phyloP scores from a whole-genome alignment of 2,329 filamentous ascomycete genomes.

The Nothopassalora personata region DNA sequence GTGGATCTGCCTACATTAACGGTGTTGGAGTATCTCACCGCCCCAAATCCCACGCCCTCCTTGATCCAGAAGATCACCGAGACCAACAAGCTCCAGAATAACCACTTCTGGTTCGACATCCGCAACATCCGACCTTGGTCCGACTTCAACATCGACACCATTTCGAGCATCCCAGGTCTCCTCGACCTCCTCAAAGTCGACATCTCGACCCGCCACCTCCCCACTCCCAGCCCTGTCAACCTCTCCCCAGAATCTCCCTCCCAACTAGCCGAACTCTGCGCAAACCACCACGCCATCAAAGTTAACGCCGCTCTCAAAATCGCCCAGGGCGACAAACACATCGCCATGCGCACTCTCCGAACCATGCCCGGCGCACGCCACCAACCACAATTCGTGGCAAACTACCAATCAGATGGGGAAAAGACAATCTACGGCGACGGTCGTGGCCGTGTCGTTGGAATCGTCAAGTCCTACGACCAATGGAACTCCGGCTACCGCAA shows the following conservation, averaged over 20 bases:
- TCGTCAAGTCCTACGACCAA: slow-evolving; percentile 87
- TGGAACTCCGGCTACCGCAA: slow-evolving; percentile 95
- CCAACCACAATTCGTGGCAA: slow-evolving; percentile 63
- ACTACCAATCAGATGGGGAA: slow-evolving; percentile 50
- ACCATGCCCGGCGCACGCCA: slow-evolving; percentile 40
- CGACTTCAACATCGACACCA: slow-evolving; percentile 66
- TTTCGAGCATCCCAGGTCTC: slow-evolving; percentile 68
- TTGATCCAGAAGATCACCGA: slow-evolving; percentile 70
- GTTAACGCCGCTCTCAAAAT: slow-evolving; percentile 78
- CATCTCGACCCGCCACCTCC: slow-evolving; percentile 58
- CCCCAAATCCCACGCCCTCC: slow-evolving; percentile 73
- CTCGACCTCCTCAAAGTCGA: slow-evolving; percentile 60
- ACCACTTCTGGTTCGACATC: slow-evolving; percentile 94
- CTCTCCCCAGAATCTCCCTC: slow-evolving; percentile 66
- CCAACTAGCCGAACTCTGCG: slow-evolving; percentile 69
- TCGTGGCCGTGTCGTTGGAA: slow-evolving; percentile 64
- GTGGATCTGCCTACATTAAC: slow-evolving; percentile 53
- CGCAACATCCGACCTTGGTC: slow-evolving; percentile 81
- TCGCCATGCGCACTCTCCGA: slow-evolving; percentile 41
- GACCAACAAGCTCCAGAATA: slow-evolving; percentile 63
- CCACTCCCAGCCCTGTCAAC: slow-evolving; percentile 51
- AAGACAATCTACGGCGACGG: slow-evolving; percentile 44
- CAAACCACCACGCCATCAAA: slow-evolving; percentile 74
- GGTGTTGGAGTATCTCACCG: slow-evolving; percentile 71
- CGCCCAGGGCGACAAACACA: slow-evolving; percentile 65